phyloP scores from a whole-genome alignment of 2,329 filamentous ascomycete species.

The Moelleriella libera region DNA sequence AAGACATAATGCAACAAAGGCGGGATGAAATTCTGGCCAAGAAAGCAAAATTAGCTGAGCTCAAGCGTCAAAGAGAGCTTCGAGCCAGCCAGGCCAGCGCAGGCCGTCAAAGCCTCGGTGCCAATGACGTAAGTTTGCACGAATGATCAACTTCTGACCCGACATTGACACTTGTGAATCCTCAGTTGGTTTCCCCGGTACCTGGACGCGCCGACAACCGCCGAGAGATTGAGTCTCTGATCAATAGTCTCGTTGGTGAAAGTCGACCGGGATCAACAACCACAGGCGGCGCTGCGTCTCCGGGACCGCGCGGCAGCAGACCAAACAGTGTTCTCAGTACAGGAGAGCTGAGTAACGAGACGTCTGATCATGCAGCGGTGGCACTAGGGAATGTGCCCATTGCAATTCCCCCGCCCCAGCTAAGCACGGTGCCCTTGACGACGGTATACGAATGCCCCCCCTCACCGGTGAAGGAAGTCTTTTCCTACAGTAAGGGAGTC shows the following conservation, averaged over 20 bases:
- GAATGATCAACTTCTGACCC: neutral
- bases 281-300: constrained; percentile 49
- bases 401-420: constrained; percentile 26
- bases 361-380: constrained; percentile 42
- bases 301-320: constrained; percentile 55
- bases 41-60: constrained; percentile 89
- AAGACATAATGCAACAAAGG: constrained; percentile 55
- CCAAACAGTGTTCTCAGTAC: constrained; percentile 79
- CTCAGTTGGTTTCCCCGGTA: constrained; percentile 47
- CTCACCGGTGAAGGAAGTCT: constrained; percentile 65
- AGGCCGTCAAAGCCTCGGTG: constrained; percentile 52
- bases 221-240: constrained; percentile 71
- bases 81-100: constrained; percentile 62
- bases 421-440: constrained; percentile 59
- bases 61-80: constrained; percentile 82
- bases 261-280: constrained; percentile 57
- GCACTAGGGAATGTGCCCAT: constrained; percentile 25
- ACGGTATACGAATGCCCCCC: constrained; percentile 73
- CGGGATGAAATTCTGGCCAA: constrained; percentile 95
- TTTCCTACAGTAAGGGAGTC: constrained; percentile 94
- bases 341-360: constrained; percentile 66
- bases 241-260: constrained; percentile 70
- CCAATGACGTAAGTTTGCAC: constrained; percentile 50
- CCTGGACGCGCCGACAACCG: constrained; percentile 55
- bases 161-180: constrained; percentile 1